These are phyloP conservation scores for Penicillium sp. DNA, from an alignment of 2,329 filamentous ascomycete genomes.

Conservation along the genomic window DNA sequence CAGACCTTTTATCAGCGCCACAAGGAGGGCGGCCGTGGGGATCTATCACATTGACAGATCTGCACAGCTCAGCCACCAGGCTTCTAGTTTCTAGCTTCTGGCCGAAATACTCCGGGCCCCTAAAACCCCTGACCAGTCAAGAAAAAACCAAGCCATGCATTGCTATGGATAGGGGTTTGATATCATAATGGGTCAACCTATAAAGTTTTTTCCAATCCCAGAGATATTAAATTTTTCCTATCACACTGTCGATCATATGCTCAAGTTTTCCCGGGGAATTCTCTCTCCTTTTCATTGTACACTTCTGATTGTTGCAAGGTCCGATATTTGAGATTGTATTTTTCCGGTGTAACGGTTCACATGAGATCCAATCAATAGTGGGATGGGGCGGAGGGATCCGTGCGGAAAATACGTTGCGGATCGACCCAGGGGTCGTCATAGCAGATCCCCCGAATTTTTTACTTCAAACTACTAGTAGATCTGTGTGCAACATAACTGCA, in stretches of 20 bases:
- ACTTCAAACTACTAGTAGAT: conserved; percentile 1
- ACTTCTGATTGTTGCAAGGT: background rate
- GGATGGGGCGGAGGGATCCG: conserved; percentile 21
- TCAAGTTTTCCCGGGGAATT: background rate
- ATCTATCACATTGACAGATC: conserved; percentile 19
- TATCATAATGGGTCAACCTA: background rate
- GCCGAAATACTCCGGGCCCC: conserved; percentile 17
- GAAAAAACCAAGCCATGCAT: background rate
- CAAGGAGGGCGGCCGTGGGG: conserved; percentile 6
- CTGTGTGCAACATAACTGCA: conserved; percentile 5
- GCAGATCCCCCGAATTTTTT: conserved; percentile 18
- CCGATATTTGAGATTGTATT: conserved; percentile 27
- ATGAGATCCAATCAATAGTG: conserved; percentile 28
- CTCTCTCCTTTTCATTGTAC: background rate
- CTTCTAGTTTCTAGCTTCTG: background rate
- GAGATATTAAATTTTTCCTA: background rate
- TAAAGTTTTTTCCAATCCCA: background rate
- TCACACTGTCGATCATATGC: conserved; percentile 1
- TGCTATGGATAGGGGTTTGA: conserved; percentile 5
- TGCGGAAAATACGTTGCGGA: conserved; percentile 20
- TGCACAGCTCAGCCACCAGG: conserved; percentile 12
- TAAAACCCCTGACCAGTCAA: conserved; percentile 11
- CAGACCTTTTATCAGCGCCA: conserved; percentile 16
- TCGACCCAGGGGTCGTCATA: conserved; percentile 23
- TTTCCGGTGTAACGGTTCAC: conserved; percentile 23